Evolutionary conservation across 768 basidiomycete genomes (phyloP).

Genomic region (Mycena vulgaris): DNA sequence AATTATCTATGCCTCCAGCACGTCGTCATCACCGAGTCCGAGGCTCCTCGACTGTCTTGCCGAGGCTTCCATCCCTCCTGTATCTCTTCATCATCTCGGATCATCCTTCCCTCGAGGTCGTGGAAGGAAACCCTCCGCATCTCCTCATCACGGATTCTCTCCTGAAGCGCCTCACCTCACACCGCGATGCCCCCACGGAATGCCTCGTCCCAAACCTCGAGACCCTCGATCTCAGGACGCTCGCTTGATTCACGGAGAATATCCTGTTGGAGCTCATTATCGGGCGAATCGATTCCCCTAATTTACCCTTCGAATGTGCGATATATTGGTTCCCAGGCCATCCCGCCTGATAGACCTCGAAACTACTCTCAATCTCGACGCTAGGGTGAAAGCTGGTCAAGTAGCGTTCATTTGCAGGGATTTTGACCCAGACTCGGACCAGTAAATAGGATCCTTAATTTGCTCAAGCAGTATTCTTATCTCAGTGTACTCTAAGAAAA

Average conservation of each 20-base stretch:
- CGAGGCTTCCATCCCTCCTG: not conserved
- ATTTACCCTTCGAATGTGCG: not conserved
- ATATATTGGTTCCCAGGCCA: slow-evolving; percentile 1
- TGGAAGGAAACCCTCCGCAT: not conserved
- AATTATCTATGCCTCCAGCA: not conserved
- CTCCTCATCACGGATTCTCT: slow-evolving; percentile 8
- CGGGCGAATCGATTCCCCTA: too few relatives aligned
- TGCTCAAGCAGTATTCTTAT: too few relatives aligned
- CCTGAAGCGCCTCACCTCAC: not conserved
- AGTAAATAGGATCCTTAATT: not conserved
- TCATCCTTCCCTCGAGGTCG: not conserved
- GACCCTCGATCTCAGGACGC: not conserved
- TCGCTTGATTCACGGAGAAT: not conserved
- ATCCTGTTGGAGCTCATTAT: not conserved
- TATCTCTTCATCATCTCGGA: slow-evolving; percentile 17
- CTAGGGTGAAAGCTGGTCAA: too few relatives aligned
- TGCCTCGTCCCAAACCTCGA: not conserved
- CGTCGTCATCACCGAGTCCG: not conserved
- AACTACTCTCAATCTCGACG: not conserved
- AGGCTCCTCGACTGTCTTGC: slow-evolving; percentile 5
- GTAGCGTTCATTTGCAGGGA: not conserved
- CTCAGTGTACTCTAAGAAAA: too few relatives aligned
- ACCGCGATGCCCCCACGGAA: not conserved
- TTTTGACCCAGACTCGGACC: not conserved
- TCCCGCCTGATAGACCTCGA: not conserved